These are phyloP conservation scores for Guadua angustifolia DNA, from an alignment of 176 grass and related monocot genomes.

Conservation along the genomic window DNA sequence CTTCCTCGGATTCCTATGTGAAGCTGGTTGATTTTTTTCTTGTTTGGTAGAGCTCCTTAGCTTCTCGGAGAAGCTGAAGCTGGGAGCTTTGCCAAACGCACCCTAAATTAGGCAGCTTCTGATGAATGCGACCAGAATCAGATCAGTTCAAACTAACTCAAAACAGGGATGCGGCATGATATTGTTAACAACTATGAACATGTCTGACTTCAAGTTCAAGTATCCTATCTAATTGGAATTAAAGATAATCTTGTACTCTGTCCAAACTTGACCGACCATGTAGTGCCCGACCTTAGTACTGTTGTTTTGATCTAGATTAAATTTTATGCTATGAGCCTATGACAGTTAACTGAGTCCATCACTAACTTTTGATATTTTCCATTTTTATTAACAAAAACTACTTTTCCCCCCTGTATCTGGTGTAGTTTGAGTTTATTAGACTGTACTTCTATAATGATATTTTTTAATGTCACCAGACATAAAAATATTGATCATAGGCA, in stretches of 20 bases:
- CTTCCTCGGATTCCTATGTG: too few species aligned
- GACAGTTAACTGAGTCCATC: neutral
- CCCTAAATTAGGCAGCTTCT: neutral
- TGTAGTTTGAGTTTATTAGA: neutral
- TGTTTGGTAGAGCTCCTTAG: too few species aligned
- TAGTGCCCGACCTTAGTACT: neutral
- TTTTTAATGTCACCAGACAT: neutral
- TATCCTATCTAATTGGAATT: neutral
- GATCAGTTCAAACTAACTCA: neutral
- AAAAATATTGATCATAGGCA: neutral
- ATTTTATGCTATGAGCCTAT: neutral
- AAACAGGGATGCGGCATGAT: neutral
- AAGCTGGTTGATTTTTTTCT: too few species aligned
- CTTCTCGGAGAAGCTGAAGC: too few species aligned
- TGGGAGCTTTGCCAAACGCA: too few species aligned
- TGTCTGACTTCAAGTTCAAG: neutral
- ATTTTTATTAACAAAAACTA: neutral
- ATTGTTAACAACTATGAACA: neutral
- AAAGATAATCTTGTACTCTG: constrained; percentile 8
- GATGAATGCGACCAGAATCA: neutral
- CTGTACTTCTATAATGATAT: neutral
- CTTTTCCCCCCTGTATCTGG: neutral
- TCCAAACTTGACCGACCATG: constrained; percentile 3
- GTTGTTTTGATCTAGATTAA: neutral
- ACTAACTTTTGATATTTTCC: neutral